Percentiles rank a stretch among this genome's conserved stretches.
Conservation (phyloP, 176 grass and related monocot species). For the Otatea glauca region DNA sequence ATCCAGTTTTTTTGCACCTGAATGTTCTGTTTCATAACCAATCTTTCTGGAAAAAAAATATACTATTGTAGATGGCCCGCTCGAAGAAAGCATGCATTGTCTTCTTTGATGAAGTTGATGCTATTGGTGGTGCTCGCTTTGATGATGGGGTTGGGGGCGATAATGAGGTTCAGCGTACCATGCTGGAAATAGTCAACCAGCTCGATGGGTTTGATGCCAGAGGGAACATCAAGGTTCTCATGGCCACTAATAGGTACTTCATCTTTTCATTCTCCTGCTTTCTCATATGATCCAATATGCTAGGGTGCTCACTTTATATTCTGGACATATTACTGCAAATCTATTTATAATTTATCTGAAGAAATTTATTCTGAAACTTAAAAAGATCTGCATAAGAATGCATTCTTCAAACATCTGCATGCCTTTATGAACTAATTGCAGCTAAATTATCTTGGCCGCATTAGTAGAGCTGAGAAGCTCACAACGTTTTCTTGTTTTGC, state of each 20-base stretch:
- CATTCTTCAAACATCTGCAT: not conserved
- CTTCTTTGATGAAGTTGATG: conserved; percentile 98
- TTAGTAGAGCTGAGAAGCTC: not conserved
- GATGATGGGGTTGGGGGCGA: conserved; percentile 93
- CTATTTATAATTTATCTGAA: conserved; percentile 34
- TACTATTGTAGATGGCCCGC: conserved; percentile 76
- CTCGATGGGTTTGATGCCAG: conserved; percentile 96
- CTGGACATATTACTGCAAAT: not conserved
- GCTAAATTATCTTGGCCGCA: conserved; percentile 1
- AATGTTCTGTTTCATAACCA: not conserved
- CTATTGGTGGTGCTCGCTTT: conserved; percentile 95
- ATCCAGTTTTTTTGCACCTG: not conserved
- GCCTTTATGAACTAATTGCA: not conserved
- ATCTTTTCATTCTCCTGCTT: not conserved
- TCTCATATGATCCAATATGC: not conserved
- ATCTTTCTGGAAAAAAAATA: conserved; percentile 24
- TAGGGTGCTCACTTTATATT: not conserved
- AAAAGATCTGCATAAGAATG: conserved; percentile 1
- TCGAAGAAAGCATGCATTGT: conserved; percentile 98
- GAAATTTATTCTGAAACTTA: not conserved
- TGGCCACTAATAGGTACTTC: conserved; percentile 92
- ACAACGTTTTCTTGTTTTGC: not conserved
- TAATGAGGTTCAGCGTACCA: conserved; percentile 90
- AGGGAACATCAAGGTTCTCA: conserved; percentile 98
- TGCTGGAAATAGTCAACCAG: conserved; percentile 98